Evolutionary conservation across 1,284 basidiomycete genomes (phyloP), one percentile per base, ranked within the genome.

Genomic region (Fomitiporia mediterranea): DNA sequence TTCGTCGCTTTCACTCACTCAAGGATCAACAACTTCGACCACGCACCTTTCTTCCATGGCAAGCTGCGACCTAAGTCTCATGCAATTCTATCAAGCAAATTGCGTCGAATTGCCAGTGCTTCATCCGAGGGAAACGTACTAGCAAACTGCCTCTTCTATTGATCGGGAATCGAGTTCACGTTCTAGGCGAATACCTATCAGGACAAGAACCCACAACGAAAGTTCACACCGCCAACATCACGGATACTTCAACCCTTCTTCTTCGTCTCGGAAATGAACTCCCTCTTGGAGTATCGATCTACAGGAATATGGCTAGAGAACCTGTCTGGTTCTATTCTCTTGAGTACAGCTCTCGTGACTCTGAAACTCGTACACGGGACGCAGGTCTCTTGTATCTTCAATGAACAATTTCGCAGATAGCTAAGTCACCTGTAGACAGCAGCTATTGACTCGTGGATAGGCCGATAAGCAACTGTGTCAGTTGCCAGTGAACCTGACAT

Each of bases 291-390:
- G 44, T 46, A 46, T 46, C 44, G 44, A 46, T 46, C 44, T 46
- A 9, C 44, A 46, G 27, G 25, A 13, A 46, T 17, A 46, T 28
- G 6, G 44, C 27, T 7, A 30, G 8, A 2, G n/a, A 28, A 28
- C 17, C 15, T 28, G 15, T 34, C 32, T 6, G 13, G 7, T 34
- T 30, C 25, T 30, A 46, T 28, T 15, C 27, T 46, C 25, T 13
- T 28, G 21, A 8, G 7, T 34, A 6, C 32, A 46, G 27, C 27
- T 46, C 44, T 13, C 44, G 44, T 46, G 44, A 27, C 44, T 28
- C 3, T 46, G 44, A 30, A n/a, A 15, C 44, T 46, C 25, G 28
- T 46, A 46, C 44, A 46, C 44, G 44, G 44, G 44, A 46, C 25
- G 44, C 44, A 19, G n/a, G 27, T 30, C 44, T 8, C 27, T 30